phyloP scores from a whole-genome alignment of 1,284 basidiomycete species.

The Ganoderma multipileum region DNA sequence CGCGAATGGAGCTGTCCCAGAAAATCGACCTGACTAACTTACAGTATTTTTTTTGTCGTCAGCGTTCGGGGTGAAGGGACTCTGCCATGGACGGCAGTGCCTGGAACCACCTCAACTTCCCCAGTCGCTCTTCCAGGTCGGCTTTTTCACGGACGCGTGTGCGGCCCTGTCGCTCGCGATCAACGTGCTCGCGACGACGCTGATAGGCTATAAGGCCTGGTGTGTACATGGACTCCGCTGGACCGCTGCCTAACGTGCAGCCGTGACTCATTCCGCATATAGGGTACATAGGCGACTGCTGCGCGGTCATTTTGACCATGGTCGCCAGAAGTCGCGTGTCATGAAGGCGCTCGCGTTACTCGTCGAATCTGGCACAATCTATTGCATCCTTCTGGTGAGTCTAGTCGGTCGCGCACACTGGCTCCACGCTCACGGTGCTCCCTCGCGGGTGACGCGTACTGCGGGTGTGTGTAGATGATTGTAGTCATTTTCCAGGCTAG shows the following conservation, averaged over 20 bases:
- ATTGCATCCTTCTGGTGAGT: constrained; percentile 2
- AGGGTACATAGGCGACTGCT: neutral
- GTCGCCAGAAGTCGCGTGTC: neutral
- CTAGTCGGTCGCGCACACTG: neutral
- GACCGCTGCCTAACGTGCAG: neutral
- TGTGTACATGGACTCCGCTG: neutral
- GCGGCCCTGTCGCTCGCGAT: neutral
- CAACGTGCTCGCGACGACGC: neutral
- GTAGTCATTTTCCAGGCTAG: neutral
- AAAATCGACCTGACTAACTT: neutral
- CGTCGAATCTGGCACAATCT: constrained; percentile 3
- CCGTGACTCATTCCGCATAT: neutral
- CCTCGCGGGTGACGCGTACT: neutral
- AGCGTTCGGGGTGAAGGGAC: neutral
- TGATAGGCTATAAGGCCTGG: constrained; percentile 2
- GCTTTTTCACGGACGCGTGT: neutral
- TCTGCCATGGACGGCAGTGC: neutral
- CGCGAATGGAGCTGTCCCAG: neutral
- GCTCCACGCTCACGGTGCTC: neutral
- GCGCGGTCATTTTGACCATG: constrained; percentile 1
- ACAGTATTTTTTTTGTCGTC: too few species aligned
- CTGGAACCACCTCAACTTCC: neutral
- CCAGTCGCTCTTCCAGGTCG: neutral
- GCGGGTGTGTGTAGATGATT: neutral
- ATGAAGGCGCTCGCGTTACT: constrained; percentile 1